phyloP scores from a whole-genome alignment of 371 early-diverging fungal genomes.

The Rhizopus microsporus region DNA sequence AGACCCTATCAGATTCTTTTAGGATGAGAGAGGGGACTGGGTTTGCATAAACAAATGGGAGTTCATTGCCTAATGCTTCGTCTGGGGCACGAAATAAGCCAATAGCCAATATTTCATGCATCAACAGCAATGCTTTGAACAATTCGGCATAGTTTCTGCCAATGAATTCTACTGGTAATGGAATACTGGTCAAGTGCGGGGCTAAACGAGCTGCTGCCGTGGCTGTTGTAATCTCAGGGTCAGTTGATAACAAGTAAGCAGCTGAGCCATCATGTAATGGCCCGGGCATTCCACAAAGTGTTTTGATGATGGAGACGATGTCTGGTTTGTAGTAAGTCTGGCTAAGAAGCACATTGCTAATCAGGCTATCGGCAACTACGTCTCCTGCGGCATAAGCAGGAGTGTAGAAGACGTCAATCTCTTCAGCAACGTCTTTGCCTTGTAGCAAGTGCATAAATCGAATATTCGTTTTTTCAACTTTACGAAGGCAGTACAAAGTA shows the following conservation, averaged over 20 bases:
- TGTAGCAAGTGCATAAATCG: slow-evolving; percentile 37
- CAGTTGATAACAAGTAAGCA: slow-evolving; percentile 11
- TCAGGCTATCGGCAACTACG: slow-evolving; percentile 34
- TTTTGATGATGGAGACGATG: slow-evolving; percentile 43
- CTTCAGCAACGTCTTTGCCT: slow-evolving; percentile 20
- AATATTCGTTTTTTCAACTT: slow-evolving; percentile 40
- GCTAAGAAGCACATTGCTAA: slow-evolving; percentile 39
- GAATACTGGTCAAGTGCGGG: slow-evolving; percentile 37
- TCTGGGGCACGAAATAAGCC: slow-evolving; percentile 48
- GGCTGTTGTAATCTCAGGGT: slow-evolving; percentile 16
- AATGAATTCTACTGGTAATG: slow-evolving; percentile 34
- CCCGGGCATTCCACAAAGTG: slow-evolving; percentile 44
- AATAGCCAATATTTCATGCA: slow-evolving; percentile 39
- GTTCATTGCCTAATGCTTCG: slow-evolving; percentile 37
- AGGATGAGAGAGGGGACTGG: slow-evolving; percentile 41
- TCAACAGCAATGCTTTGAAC: slow-evolving; percentile 36
- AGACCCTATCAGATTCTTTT: slow-evolving; percentile 26
- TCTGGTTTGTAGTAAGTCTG: slow-evolving; percentile 47
- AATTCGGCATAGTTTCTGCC: slow-evolving; percentile 35
- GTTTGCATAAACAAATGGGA: slow-evolving; percentile 54
- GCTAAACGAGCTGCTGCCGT: slow-evolving; percentile 25
- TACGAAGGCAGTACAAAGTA: slow-evolving; percentile 2
- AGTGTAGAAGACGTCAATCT: slow-evolving; percentile 23
- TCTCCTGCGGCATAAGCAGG: slow-evolving; percentile 47
- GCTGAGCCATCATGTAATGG: slow-evolving; percentile 6